These are phyloP conservation scores for Akanthomyces muscarius DNA, from an alignment of 2,329 filamentous ascomycete species.

Conservation along the genomic window DNA sequence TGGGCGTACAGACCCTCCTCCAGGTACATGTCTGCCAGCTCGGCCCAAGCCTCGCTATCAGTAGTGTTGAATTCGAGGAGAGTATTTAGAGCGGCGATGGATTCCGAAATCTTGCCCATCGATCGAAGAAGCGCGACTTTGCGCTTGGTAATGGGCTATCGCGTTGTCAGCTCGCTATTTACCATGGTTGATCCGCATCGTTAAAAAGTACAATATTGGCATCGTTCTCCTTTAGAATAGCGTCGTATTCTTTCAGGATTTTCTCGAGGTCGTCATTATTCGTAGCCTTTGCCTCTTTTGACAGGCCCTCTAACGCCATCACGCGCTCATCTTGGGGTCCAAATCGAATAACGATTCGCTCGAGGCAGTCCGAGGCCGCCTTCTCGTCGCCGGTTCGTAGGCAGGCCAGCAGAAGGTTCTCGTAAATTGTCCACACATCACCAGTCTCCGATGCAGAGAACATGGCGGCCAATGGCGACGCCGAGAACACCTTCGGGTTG, in stretches of 20 bases:
- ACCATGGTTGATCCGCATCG: not conserved
- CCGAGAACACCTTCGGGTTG: conserved; percentile 50
- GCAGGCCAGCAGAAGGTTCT: conserved; percentile 81
- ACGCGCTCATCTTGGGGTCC: conserved; percentile 80
- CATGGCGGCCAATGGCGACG: conserved; percentile 51
- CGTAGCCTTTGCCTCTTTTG: conserved; percentile 76
- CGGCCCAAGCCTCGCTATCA: conserved; percentile 90
- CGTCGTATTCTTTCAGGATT: conserved; percentile 74
- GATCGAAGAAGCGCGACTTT: conserved; percentile 74
- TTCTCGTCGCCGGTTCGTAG: conserved; percentile 79
- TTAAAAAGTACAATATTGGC: conserved; percentile 45
- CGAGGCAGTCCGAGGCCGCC: conserved; percentile 70
- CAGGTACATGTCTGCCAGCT: conserved; percentile 83
- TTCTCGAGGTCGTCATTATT: conserved; percentile 61
- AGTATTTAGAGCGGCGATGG: conserved; percentile 67
- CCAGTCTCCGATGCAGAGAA: conserved; percentile 62
- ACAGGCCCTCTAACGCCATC: conserved; percentile 75
- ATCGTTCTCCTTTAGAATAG: conserved; percentile 71
- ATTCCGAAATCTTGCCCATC: conserved; percentile 65
- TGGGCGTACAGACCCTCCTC: conserved; percentile 74
- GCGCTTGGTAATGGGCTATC: conserved; percentile 79
- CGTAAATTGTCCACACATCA: conserved; percentile 79
- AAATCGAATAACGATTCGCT: conserved; percentile 74
- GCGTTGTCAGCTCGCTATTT: conserved; percentile 2
- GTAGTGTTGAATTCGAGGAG: conserved; percentile 81